A percentile compares a stretch with the other conserved stretches of the same genome.
Evolutionary conservation across 1,284 basidiomycete species (phyloP).

Genomic region (Leccinum angustisporum): DNA sequence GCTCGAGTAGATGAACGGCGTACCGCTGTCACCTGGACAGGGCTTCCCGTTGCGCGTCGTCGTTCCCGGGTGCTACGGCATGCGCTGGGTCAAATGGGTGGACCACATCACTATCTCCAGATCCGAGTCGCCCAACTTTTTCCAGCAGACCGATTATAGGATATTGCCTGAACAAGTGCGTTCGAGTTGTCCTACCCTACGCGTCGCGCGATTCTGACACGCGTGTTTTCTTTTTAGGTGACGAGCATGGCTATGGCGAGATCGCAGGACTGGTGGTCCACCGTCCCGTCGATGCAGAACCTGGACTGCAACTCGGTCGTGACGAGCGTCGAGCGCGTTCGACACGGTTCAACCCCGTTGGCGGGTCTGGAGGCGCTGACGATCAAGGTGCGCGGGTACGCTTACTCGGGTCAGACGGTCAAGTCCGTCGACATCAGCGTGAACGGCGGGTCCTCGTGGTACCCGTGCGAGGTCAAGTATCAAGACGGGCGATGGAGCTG

Average conservation of each 20-base stretch:
- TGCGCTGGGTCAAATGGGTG: conserved; percentile 80
- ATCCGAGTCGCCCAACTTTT: conserved; percentile 62
- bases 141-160: conserved; percentile 68
- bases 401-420: conserved; percentile 52
- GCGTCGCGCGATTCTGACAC: neutral
- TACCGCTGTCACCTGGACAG: conserved; percentile 58
- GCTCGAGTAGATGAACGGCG: conserved; percentile 59
- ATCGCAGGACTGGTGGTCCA: conserved; percentile 42
- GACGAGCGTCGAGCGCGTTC: conserved; percentile 38
- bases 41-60: conserved; percentile 71
- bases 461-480: conserved; percentile 52
- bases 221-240: conserved; percentile 37
- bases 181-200: neutral
- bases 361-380: conserved; percentile 22
- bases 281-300: conserved; percentile 58
- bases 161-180: conserved; percentile 48
- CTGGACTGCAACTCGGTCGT: conserved; percentile 65
- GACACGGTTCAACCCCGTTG: conserved; percentile 10
- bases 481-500: conserved; percentile 68
- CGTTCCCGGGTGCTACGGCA: conserved; percentile 69
- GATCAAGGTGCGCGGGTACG: conserved; percentile 58
- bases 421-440: conserved; percentile 50
- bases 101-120: conserved; percentile 55
- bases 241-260: conserved; percentile 44
- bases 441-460: conserved; percentile 55